Evolutionary conservation across 2,329 filamentous ascomycete species (phyloP).

Genomic region (Endocalyx cinctus): DNA sequence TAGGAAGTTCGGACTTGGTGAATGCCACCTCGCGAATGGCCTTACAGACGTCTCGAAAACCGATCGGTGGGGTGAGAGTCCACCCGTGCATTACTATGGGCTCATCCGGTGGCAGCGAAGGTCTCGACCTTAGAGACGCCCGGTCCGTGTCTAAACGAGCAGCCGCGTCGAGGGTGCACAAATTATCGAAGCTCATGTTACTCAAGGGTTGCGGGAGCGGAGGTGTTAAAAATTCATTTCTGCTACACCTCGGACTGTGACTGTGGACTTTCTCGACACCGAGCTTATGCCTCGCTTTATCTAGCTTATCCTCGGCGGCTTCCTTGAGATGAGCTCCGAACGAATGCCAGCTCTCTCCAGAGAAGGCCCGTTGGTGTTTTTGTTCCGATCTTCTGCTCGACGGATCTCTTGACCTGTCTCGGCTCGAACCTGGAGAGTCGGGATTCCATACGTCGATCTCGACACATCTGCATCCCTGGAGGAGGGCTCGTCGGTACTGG

Average conservation of each 20-base stretch:
- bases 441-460: conserved; percentile 96
- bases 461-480: conserved; percentile 78
- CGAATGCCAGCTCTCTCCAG: conserved; percentile 42
- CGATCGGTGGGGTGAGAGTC: conserved; percentile 79
- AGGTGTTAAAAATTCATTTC: conserved; percentile 14
- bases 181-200: conserved; percentile 7
- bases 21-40: conserved; percentile 79
- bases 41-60: conserved; percentile 81
- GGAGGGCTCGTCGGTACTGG: conserved; percentile 68
- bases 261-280: conserved; percentile 25
- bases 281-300: conserved; percentile 25
- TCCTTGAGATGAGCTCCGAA: conserved; percentile 36
- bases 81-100: conserved; percentile 79
- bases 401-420: conserved; percentile 17
- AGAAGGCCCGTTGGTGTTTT: conserved; percentile 43
- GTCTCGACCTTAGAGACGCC: conserved; percentile 17
- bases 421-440: conserved; percentile 32
- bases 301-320: conserved; percentile 29
- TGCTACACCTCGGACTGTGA: conserved; percentile 23
- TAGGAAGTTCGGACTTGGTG: conserved; percentile 65
- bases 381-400: conserved; percentile 30
- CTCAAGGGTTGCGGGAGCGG: conserved; percentile 12
- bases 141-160: conserved; percentile 12
- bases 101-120: conserved; percentile 47
- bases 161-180: conserved; percentile 9